A percentile compares a stretch with the other conserved stretches of the same genome.
phyloP scores from a whole-genome alignment of 2,329 filamentous ascomycete species.

The Fusarium coffeatum region DNA sequence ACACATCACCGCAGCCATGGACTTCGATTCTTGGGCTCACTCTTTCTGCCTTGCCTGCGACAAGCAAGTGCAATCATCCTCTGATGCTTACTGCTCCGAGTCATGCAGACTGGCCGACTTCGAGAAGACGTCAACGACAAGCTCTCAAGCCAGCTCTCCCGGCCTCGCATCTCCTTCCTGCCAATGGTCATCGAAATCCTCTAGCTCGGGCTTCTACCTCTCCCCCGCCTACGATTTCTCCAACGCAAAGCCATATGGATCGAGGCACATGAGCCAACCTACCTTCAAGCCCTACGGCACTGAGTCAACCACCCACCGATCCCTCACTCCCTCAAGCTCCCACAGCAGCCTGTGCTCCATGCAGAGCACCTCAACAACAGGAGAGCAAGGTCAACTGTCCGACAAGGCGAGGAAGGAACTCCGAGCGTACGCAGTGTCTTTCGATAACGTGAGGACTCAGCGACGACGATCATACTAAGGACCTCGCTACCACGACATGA shows the following conservation, averaged over 20 bases:
- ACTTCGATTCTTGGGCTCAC: slow-evolving; percentile 79
- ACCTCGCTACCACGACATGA: slow-evolving; percentile 17
- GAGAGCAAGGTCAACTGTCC: slow-evolving; percentile 71
- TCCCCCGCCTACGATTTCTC: slow-evolving; percentile 81
- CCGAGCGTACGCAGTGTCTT: slow-evolving; percentile 86
- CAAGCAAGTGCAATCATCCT: slow-evolving; percentile 77
- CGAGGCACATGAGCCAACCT: slow-evolving; percentile 55
- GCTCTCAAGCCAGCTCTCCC: slow-evolving; percentile 69
- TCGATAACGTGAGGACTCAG: slow-evolving; percentile 80
- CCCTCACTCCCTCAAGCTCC: slow-evolving; percentile 78
- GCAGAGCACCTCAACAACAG: slow-evolving; percentile 68
- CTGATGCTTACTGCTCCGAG: slow-evolving; percentile 90
- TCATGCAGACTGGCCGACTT: slow-evolving; percentile 89
- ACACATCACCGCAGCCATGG: slow-evolving; percentile 57
- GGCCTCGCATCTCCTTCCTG: slow-evolving; percentile 63
- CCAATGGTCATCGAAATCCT: slow-evolving; percentile 58
- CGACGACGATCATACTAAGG: slow-evolving; percentile 67
- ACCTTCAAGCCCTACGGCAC: slow-evolving; percentile 42
- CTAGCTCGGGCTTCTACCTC: slow-evolving; percentile 70
- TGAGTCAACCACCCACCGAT: slow-evolving; percentile 50
- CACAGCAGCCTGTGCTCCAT: slow-evolving; percentile 87
- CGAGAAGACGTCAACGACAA: slow-evolving; percentile 73
- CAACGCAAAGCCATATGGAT: slow-evolving; percentile 69
- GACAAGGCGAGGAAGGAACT: slow-evolving; percentile 83
- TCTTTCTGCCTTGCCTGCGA: slow-evolving; percentile 96